Conservation (phyloP, 768 basidiomycete genomes). For the Termitomyces sp. region DNA sequence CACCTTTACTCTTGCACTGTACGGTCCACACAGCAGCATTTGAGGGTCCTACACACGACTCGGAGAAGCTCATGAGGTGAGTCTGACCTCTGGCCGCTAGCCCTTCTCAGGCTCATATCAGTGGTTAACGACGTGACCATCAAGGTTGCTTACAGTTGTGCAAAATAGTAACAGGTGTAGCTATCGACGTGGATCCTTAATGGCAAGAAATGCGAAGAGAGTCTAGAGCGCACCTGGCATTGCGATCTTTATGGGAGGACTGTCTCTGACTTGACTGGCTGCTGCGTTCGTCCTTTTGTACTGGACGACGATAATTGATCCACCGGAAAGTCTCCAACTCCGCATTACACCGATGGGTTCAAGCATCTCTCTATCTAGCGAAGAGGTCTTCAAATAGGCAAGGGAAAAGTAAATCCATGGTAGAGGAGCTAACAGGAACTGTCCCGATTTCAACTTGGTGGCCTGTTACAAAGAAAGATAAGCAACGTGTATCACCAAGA, state of each 20-base stretch:
- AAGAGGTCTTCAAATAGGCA: slow-evolving; percentile 12
- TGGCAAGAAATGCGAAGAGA: neutral
- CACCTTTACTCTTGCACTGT: slow-evolving; percentile 49
- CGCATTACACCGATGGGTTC: slow-evolving; percentile 4
- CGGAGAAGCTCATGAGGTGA: slow-evolving; percentile 35
- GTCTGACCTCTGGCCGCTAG: slow-evolving; percentile 18
- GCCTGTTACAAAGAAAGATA: slow-evolving; percentile 8
- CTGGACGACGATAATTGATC: slow-evolving; percentile 11
- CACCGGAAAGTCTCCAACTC: slow-evolving; percentile 7
- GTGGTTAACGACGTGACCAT: neutral
- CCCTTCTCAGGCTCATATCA: slow-evolving; percentile 16
- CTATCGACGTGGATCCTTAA: neutral
- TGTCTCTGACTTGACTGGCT: neutral
- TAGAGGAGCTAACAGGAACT: slow-evolving; percentile 3
- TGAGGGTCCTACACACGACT: slow-evolving; percentile 33
- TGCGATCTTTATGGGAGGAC: neutral
- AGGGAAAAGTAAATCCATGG: neutral
- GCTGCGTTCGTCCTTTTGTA: slow-evolving; percentile 16
- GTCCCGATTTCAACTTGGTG: slow-evolving; percentile 4
- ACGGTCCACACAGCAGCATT: slow-evolving; percentile 42
- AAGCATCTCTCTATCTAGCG: neutral
- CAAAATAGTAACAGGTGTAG: slow-evolving; percentile 22
- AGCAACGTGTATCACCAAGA: neutral
- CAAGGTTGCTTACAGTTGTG: slow-evolving; percentile 39
- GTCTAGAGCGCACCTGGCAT: slow-evolving; percentile 16